These are phyloP conservation scores for Hypomontagnella submonticulosa DNA, from an alignment of 495 filamentous ascomycete species.

Conservation along the genomic window DNA sequence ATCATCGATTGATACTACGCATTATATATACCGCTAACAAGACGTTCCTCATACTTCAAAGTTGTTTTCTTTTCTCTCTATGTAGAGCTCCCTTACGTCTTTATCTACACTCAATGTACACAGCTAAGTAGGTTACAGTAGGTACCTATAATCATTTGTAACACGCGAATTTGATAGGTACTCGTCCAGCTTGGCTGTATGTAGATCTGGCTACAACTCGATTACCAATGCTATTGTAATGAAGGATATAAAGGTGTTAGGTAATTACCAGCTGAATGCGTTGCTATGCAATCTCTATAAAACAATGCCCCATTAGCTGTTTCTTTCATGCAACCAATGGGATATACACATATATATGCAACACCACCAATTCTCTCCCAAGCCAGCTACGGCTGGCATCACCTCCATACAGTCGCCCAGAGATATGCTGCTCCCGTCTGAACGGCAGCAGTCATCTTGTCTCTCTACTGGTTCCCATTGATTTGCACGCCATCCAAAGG, in stretches of 20 bases:
- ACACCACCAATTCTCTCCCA: constrained; percentile 1
- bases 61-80: too few relatives aligned
- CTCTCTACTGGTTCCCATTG: constrained; percentile 50
- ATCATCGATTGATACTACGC: too few relatives aligned
- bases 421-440: not conserved
- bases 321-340: constrained; percentile 8
- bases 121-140: too few relatives aligned
- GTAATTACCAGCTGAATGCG: constrained; percentile 33
- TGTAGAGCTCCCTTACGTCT: too few relatives aligned
- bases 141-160: too few relatives aligned
- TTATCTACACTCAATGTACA: too few relatives aligned
- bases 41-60: too few relatives aligned
- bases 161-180: too few relatives aligned
- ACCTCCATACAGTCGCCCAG: too few relatives aligned
- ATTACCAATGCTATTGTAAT: constrained; percentile 12
- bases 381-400: not conserved
- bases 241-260: constrained; percentile 16
- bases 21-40: too few relatives aligned
- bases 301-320: constrained; percentile 5
- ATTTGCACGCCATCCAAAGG: constrained; percentile 52
- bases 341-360: constrained; percentile 6
- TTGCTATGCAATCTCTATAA: constrained; percentile 41
- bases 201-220: not conserved
- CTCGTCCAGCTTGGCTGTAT: too few relatives aligned
- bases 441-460: not conserved